Conservation (phyloP, 331 rosid species). For the Malus hybrid region DNA sequence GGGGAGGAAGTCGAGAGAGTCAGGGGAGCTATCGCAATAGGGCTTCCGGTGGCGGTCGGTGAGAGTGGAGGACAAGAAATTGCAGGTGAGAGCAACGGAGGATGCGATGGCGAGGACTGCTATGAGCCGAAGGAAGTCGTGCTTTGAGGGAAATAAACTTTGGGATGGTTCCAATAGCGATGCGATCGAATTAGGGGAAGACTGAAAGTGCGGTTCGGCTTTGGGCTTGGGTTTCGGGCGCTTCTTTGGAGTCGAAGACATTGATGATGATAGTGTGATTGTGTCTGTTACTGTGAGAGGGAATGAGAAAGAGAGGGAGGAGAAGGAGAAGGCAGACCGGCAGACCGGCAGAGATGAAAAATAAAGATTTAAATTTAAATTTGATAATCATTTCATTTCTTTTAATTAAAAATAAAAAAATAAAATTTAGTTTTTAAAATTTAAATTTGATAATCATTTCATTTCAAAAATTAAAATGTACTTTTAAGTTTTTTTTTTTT, state of each 20-base stretch:
- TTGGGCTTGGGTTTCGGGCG: slow-evolving; percentile 14
- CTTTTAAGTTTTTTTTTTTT: too few species aligned
- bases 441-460: too few species aligned
- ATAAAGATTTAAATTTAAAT: background rate
- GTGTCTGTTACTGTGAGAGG: background rate
- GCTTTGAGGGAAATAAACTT: slow-evolving; percentile 54
- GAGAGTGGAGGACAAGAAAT: slow-evolving; percentile 37
- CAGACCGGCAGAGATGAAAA: background rate
- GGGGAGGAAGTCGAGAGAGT: slow-evolving; percentile 28
- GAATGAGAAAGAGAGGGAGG: background rate
- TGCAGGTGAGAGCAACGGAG: slow-evolving; percentile 43
- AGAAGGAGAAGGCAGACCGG: background rate
- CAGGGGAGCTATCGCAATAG: slow-evolving; percentile 48
- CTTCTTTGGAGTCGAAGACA: slow-evolving; percentile 39
- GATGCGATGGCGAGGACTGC: slow-evolving; percentile 48
- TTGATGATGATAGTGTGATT: background rate
- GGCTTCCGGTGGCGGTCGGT: slow-evolving; percentile 30
- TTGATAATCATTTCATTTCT: too few species aligned
- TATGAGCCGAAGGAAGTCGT: slow-evolving; percentile 43
- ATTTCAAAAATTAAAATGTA: too few species aligned
- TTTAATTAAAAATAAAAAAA: too few species aligned
- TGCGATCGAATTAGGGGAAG: slow-evolving; percentile 2
- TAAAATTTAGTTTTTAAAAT: too few species aligned
- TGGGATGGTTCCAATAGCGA: slow-evolving; percentile 51
- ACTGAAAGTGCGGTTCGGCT: background rate